Base-by-base conservation (phyloP, 164 flowering plant genomes). In the Aristolochia contorta region DNA sequence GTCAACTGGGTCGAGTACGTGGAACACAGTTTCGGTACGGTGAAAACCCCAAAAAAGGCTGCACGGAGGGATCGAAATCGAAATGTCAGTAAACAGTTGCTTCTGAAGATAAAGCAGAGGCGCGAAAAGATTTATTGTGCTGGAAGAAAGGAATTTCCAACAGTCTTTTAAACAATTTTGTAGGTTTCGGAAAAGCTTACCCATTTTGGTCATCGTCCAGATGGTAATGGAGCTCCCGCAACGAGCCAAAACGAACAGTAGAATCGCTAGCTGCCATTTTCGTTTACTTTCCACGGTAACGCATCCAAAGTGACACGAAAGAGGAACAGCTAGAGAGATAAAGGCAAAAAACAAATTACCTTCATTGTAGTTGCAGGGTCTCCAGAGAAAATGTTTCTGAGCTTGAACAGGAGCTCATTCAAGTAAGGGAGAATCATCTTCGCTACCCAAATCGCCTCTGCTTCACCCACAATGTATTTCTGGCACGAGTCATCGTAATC, bases 341-440 rank as follows among this genome's bases (percentile, higher is more conserved):
- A 57, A 58, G 41, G 24, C 27, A 54, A 47, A 64, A 20, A 50
- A 57, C 15, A 23, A n/a, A 33, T 59, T 65, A 87, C 96, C 88
- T 89, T 89, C 82, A 92, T 80, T 51, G 98, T 89, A 6, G 85
- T 85, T 3, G 85, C 75, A 70, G 98, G 95, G 64, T 92, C 95
- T 50, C 98, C 98, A 57, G 88, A 83, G 66, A 92, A 85, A 16
- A 92, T 76, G 62, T 72, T 76, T 71, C 68, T 82, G 60, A 89
- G 66, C 60, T 77, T 82, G 59, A 77, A 41, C 1, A 89, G 71
- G 61, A 77, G 77, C 78, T 84, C 93, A 65, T 92, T 92, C 65
- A 92, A 48, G 78, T 80, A 89, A 64, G 96, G 93, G 67, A 92
- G 80, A 18, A 87, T 12, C 68, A 81, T 24, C 73, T 78, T 85